phyloP scores from a whole-genome alignment of 2,329 filamentous ascomycete genomes.

The Epichloe festucae region DNA sequence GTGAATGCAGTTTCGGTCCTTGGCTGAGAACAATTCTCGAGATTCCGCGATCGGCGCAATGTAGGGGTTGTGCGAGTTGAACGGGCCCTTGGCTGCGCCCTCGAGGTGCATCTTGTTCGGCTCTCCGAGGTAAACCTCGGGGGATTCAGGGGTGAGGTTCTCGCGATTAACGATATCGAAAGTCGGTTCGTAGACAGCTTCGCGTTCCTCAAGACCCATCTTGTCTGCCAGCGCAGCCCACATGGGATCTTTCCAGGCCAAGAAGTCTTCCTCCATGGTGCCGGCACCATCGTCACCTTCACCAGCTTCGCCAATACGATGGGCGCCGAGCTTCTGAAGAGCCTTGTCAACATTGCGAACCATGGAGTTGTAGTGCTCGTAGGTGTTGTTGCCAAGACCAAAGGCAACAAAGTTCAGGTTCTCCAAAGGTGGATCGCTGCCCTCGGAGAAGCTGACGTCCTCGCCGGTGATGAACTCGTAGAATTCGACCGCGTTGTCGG shows the following conservation, averaged over 20 bases:
- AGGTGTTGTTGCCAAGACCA: conserved; percentile 96
- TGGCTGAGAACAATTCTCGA: conserved; percentile 77
- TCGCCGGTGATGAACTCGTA: conserved; percentile 89
- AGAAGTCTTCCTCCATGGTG: conserved; percentile 98
- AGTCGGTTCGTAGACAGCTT: conserved; percentile 88
- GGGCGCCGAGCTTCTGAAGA: conserved; percentile 69
- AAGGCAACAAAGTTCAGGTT: conserved; percentile 92
- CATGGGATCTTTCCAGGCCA: conserved; percentile 99
- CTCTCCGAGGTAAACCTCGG: conserved; percentile 86
- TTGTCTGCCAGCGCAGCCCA: conserved; percentile 74
- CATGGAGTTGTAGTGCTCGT: conserved; percentile 99
- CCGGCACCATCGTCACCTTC: conserved; percentile 96
- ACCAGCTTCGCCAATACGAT: conserved; percentile 74
- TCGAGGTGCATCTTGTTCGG: conserved; percentile 94
- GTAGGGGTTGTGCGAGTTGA: conserved; percentile 93
- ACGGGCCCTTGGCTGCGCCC: conserved; percentile 71
- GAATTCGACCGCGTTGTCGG: conserved; percentile 97
- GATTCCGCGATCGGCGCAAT: conserved; percentile 89
- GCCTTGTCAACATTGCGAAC: conserved; percentile 80
- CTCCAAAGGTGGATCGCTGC: conserved; percentile 56
- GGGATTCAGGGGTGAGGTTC: conserved; percentile 59
- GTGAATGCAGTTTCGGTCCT: conserved; percentile 89
- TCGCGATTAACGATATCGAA: conserved; percentile 72
- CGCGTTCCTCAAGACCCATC: conserved; percentile 86
- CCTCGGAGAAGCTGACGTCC: conserved; percentile 67